A percentile compares a stretch with the other conserved stretches of the same genome.
These are phyloP conservation scores for Fraxinus platypoda DNA, from an alignment of 305 asterid species.

Conservation along the genomic window DNA sequence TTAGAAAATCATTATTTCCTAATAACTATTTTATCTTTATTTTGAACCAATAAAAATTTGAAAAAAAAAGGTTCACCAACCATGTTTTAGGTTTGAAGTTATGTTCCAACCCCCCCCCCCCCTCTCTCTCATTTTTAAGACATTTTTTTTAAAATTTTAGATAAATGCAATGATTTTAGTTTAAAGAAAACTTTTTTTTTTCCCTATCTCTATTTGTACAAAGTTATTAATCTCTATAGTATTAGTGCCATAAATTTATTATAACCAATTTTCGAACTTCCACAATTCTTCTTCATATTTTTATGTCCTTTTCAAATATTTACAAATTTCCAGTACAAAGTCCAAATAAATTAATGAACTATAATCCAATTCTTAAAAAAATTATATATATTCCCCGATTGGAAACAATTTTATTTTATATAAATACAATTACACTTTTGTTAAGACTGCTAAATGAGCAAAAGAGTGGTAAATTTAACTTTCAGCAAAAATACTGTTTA, in stretches of 20 bases:
- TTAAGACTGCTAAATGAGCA: not conserved
- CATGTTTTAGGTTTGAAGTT: not conserved
- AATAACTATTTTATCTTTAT: not conserved
- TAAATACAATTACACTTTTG: not conserved
- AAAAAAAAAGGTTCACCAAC: not conserved
- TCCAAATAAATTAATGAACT: not conserved
- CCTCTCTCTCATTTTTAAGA: not conserved
- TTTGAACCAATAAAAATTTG: not conserved
- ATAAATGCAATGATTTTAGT: not conserved
- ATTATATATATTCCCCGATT: not conserved
- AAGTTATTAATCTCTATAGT: not conserved
- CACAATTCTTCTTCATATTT: not conserved
- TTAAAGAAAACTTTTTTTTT: not conserved
- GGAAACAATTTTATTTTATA: not conserved
- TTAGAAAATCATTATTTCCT: not conserved
- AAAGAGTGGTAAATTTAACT: not conserved
- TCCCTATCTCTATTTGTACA: not conserved
- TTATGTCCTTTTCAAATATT: not conserved
- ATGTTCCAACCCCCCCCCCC: not conserved
- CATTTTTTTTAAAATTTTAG: not conserved
- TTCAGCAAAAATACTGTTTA: no score
- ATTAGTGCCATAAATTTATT: no score
- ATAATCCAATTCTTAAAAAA: not conserved
- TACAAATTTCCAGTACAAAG: not conserved
- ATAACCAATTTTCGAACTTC: not conserved